Base-by-base conservation (phyloP, 768 basidiomycete species). In the Boletellus ananas region DNA sequence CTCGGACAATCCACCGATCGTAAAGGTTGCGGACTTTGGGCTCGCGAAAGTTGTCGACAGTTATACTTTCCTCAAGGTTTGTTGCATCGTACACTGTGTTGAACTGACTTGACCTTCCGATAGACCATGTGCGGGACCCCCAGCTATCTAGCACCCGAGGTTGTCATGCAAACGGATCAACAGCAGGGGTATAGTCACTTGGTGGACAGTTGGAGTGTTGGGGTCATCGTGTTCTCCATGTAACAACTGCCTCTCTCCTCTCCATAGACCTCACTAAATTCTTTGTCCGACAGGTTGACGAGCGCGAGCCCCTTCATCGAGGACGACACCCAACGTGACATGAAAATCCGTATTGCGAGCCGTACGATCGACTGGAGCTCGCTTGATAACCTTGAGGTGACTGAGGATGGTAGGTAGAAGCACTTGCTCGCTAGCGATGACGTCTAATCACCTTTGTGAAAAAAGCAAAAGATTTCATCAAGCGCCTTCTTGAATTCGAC, bases 41-140 rank as follows among this genome's bases (percentile, higher is more conserved):
- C 79, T 97, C 7, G 94, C 95, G 1, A 99, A 98, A 65, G 82
- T 87, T n/a, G 83, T 90, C 20, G 84, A 90, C 55, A 84, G 81
- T 55, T 64, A 81, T 57, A 91, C 88, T 0, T 85, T 87, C 79
- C 70, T 92, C 12, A 78, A 78, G 56, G 90, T 91, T 55, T 14
- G 81, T 67, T 23, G 5, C 20, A 13, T 34, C n/a, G 5, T 35
- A 35, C 17, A 20, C 14, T 34, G 12, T 16, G 42, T 3, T 14
- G 34, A 41, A 39, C 33, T n/a, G 20, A 47, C 27, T 25, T 58
- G 17, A 52, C 47, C 12, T 29, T 31, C 35, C 21, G 48, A 14
- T 60, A 89, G 82, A 95, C 94, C 0, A 91, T 94, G 88, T 97
- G 95, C 59, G 95, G 95, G 4, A 99, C 96, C 0, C 95, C 95